A percentile compares a stretch with the other conserved stretches of the same genome.
Evolutionary conservation across 768 basidiomycete genomes (phyloP).

Genomic region (Boletales sp.): DNA sequence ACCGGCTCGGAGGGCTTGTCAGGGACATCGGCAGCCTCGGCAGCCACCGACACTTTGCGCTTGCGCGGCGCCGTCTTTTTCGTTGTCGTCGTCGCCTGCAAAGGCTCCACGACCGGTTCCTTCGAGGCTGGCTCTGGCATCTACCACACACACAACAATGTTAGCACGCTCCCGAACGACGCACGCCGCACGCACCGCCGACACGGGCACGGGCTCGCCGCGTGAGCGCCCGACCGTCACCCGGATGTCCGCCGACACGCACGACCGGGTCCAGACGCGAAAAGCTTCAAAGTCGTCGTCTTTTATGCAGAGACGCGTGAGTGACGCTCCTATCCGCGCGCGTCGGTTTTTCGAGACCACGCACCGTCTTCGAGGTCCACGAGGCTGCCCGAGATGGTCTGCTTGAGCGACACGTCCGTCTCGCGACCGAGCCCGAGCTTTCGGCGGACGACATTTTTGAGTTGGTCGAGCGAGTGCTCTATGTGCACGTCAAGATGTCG

Average conservation of each 20-base stretch:
- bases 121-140: no score
- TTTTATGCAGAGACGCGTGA: slow-evolving; percentile 28
- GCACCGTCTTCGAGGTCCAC: slow-evolving; percentile 79
- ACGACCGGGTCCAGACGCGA: slow-evolving; percentile 39
- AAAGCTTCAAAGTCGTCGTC: slow-evolving; percentile 84
- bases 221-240: slow-evolving; percentile 20
- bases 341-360: no score
- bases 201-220: background rate
- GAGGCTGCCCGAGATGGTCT: slow-evolving; percentile 48
- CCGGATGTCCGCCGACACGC: slow-evolving; percentile 36
- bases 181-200: no score
- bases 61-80: slow-evolving; percentile 15
- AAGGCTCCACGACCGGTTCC: no score
- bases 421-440: slow-evolving; percentile 53
- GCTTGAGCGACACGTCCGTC: slow-evolving; percentile 39
- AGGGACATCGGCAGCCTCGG: background rate
- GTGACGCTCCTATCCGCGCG: no score
- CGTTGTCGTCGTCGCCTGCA: no score
- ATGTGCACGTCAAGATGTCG: background rate
- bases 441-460: slow-evolving; percentile 53
- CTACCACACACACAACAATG: no score
- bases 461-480: slow-evolving; percentile 62
- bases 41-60: slow-evolving; percentile 18
- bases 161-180: no score
- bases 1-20: background rate